Conservation (phyloP, 1,284 basidiomycete species). For the Peniophora sp. region DNA sequence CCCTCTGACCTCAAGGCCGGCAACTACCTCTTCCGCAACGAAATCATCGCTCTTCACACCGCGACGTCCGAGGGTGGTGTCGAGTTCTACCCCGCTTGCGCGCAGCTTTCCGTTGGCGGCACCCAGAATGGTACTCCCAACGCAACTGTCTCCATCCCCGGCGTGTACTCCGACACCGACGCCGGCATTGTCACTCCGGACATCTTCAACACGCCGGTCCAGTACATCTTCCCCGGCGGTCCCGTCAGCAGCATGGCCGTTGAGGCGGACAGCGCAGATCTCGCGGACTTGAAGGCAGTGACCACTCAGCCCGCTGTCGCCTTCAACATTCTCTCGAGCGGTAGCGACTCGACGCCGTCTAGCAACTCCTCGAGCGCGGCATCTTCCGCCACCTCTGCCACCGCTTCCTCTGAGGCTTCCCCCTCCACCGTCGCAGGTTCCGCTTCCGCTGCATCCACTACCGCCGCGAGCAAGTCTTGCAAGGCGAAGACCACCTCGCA, state of each 20-base stretch:
- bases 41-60: conserved; percentile 65
- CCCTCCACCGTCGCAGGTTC: not conserved
- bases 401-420: not conserved
- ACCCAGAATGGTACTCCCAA: conserved; percentile 35
- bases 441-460: not conserved
- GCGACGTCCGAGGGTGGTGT: conserved; percentile 43
- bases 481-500: not conserved
- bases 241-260: not conserved
- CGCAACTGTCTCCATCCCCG: conserved; percentile 55
- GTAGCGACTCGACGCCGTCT: not conserved
- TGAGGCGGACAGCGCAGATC: not conserved
- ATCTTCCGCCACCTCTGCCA: not conserved
- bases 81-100: conserved; percentile 69
- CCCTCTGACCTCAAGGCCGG: conserved; percentile 50
- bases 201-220: conserved; percentile 28
- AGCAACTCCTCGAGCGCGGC: not conserved
- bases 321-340: too few relatives aligned
- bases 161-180: conserved; percentile 53
- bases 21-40: conserved; percentile 63
- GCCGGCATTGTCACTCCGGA: conserved; percentile 46
- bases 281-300: too few relatives aligned
- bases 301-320: too few relatives aligned
- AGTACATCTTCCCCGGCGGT: conserved; percentile 1
- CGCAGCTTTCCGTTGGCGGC: conserved; percentile 52
- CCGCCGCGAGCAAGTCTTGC: not conserved